These are phyloP conservation scores for Lecanicillium sp. DNA, from an alignment of 2,329 filamentous ascomycete species.

Conservation along the genomic window DNA sequence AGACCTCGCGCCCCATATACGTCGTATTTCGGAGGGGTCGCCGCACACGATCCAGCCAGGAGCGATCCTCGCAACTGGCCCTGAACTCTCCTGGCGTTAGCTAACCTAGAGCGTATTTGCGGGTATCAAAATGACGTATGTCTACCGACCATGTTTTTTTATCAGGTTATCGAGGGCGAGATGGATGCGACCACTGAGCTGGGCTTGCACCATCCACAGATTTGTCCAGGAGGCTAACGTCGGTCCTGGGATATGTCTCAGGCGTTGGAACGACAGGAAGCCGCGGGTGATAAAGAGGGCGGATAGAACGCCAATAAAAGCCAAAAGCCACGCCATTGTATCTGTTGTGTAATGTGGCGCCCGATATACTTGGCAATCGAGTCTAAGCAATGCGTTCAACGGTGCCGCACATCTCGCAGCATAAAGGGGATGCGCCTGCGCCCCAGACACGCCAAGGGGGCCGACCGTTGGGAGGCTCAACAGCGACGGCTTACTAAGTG, in stretches of 20 bases:
- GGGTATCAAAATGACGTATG: neutral
- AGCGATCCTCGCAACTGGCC: conserved; percentile 23
- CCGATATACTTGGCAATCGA: too few species aligned
- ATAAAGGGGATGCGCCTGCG: too few species aligned
- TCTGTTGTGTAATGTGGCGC: too few species aligned
- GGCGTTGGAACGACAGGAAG: conserved; percentile 13
- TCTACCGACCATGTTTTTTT: neutral
- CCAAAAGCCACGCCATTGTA: conserved; percentile 8
- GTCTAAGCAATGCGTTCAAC: too few species aligned
- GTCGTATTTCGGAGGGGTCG: conserved; percentile 24
- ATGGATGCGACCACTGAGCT: conserved; percentile 12
- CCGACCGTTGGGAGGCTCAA: neutral
- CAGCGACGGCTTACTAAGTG: neutral
- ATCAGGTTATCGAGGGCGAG: conserved; percentile 2
- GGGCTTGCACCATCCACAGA: conserved; percentile 25
- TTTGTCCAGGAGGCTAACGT: conserved; percentile 23
- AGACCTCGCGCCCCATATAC: conserved; percentile 25
- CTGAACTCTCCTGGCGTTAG: too few species aligned
- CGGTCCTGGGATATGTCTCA: conserved; percentile 26
- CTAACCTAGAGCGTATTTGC: too few species aligned
- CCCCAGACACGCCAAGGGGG: neutral
- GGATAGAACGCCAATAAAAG: neutral
- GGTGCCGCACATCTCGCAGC: too few species aligned
- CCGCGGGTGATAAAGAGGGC: neutral
- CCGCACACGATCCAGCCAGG: conserved; percentile 25